Percentiles rank a stretch among this genome's conserved stretches.
phyloP scores from a whole-genome alignment of 2,329 filamentous ascomycete species.

The Zasmidium angulare region DNA sequence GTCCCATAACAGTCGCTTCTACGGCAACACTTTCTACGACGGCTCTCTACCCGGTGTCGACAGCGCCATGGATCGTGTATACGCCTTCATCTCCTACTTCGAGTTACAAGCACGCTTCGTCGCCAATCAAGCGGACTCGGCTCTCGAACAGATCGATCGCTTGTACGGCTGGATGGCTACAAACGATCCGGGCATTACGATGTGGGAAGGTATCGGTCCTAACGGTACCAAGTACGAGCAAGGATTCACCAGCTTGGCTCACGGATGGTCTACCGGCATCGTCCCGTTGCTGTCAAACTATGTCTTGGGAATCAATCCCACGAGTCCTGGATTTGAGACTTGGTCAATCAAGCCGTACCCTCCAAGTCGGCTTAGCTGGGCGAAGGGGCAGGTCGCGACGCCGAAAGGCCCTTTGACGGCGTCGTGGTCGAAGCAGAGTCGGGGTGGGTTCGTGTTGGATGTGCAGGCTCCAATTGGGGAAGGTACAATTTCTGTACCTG shows the following conservation, averaged over 20 bases:
- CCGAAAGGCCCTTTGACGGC: not conserved
- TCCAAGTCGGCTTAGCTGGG: not conserved
- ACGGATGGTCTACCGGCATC: not conserved
- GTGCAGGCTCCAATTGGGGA: not conserved
- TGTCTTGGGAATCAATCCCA: not conserved
- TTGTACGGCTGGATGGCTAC: not conserved
- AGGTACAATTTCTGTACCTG: not conserved
- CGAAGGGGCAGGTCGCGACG: not conserved
- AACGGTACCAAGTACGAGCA: not conserved
- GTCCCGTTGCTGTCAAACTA: not conserved
- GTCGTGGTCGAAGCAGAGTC: not conserved
- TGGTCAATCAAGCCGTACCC: not conserved
- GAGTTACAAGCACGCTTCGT: not conserved
- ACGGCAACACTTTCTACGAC: conserved; percentile 3
- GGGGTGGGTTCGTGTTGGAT: not conserved
- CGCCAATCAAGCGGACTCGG: not conserved
- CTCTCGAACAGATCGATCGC: not conserved
- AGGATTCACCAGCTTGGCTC: not conserved
- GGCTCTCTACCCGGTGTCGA: not conserved
- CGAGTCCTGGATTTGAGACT: not conserved
- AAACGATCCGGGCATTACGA: not conserved
- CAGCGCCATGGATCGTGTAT: not conserved
- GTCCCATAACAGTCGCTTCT: not conserved
- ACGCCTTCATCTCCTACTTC: conserved; percentile 5
- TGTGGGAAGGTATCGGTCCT: not conserved